phyloP scores from a whole-genome alignment of 2,329 filamentous ascomycete species.

The Orbilia blumenaviensis region DNA sequence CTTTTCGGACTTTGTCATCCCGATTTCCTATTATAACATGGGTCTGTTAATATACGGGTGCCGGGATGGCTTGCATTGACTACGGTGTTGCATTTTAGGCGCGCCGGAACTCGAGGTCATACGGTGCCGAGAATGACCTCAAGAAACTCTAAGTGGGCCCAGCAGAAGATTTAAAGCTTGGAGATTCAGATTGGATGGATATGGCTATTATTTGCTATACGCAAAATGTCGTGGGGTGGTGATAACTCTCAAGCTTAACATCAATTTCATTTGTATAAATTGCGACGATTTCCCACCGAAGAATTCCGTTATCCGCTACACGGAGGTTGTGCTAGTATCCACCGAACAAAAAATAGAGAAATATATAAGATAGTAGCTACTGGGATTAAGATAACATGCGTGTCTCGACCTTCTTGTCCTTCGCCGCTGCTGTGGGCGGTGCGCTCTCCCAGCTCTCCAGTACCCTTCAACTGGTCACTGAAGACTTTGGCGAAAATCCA shows the following conservation, averaged over 20 bases:
- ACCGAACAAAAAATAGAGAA: no score
- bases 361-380: no score
- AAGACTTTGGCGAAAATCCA: slow-evolving; percentile 40
- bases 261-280: neutral
- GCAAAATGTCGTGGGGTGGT: neutral
- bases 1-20: slow-evolving; percentile 33
- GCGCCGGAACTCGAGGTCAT: slow-evolving; percentile 36
- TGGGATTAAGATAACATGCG: slow-evolving; percentile 14
- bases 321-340: no score
- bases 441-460: slow-evolving; percentile 35
- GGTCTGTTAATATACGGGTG: neutral
- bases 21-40: neutral
- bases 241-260: neutral
- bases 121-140: slow-evolving; percentile 41
- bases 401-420: slow-evolving; percentile 20
- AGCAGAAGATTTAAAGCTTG: slow-evolving; percentile 4
- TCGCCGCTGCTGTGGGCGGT: slow-evolving; percentile 9
- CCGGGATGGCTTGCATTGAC: slow-evolving; percentile 13
- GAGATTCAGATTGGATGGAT: neutral
- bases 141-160: slow-evolving; percentile 8
- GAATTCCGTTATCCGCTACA: neutral
- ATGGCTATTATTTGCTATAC: neutral
- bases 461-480: slow-evolving; percentile 28
- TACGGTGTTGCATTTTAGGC: slow-evolving; percentile 39
- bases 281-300: neutral